phyloP scores from a whole-genome alignment of 164 flowering plant species.

The Buxus sempervirens region DNA sequence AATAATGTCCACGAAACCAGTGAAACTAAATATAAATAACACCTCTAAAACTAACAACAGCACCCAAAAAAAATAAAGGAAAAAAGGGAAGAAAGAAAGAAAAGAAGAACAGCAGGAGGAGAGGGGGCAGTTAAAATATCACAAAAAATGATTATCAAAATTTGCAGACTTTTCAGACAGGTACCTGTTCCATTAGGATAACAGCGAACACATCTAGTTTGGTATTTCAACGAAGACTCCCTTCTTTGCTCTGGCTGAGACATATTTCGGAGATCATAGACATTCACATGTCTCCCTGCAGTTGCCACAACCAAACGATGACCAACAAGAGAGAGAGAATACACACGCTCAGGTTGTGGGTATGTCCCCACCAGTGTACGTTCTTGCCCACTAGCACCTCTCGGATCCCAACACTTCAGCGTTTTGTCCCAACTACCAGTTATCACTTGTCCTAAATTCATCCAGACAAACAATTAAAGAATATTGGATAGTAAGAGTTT shows the following conservation, averaged over 20 bases:
- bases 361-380: conserved; percentile 89
- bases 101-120: too few relatives aligned
- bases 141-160: neutral
- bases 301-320: conserved; percentile 95
- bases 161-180: neutral
- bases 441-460: conserved; percentile 76
- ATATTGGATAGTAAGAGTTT: neutral
- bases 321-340: conserved; percentile 91
- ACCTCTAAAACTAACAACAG: neutral
- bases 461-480: conserved; percentile 1
- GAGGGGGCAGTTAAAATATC: too few relatives aligned
- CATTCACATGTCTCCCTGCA: conserved; percentile 98
- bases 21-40: neutral
- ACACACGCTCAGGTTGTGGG: conserved; percentile 94
- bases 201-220: conserved; percentile 96
- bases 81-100: too few relatives aligned
- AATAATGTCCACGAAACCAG: too few relatives aligned
- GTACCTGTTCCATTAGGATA: conserved; percentile 99
- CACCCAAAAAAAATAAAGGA: too few relatives aligned
- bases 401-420: conserved; percentile 98
- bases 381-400: conserved; percentile 96
- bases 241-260: conserved; percentile 97
- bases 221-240: conserved; percentile 96
- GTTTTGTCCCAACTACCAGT: conserved; percentile 99
- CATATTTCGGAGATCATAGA: conserved; percentile 96